Evolutionary conservation across 176 grass and related monocot genomes (phyloP).

Genomic region (Oryza coarctata): DNA sequence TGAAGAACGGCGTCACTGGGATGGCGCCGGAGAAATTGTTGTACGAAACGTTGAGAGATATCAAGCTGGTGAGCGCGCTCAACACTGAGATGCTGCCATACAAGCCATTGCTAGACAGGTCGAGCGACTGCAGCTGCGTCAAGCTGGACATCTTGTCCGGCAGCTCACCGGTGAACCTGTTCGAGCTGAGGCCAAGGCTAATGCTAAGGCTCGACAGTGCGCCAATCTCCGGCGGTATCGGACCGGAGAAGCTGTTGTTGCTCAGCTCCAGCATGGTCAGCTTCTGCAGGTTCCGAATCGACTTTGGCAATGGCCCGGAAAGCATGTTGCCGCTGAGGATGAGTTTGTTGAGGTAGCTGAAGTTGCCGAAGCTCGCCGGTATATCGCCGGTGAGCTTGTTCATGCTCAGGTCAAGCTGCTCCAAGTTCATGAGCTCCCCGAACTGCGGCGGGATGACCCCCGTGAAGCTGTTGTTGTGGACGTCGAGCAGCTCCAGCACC

Average conservation of each 20-base stretch:
- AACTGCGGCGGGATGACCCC: constrained; percentile 56
- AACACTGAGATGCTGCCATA: constrained; percentile 72
- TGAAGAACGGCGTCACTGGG: constrained; percentile 81
- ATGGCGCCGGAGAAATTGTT: constrained; percentile 98
- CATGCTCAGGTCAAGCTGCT: constrained; percentile 89
- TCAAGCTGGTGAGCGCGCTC: constrained; percentile 68
- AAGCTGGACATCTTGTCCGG: constrained; percentile 78
- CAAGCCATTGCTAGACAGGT: constrained; percentile 71
- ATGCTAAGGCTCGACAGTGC: constrained; percentile 79
- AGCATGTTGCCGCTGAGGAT: constrained; percentile 71
- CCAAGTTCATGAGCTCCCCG: constrained; percentile 82
- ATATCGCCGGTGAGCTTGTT: constrained; percentile 69
- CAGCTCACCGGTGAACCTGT: constrained; percentile 71
- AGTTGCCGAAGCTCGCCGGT: constrained; percentile 78
- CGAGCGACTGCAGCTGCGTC: constrained; percentile 78
- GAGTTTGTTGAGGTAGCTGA: constrained; percentile 96
- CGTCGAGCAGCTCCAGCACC: constrained; percentile 86
- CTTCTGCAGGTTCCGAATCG: constrained; percentile 80
- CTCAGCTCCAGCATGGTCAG: constrained; percentile 82
- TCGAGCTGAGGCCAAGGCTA: constrained; percentile 77
- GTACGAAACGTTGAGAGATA: constrained; percentile 83
- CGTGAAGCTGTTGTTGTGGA: constrained; percentile 75
- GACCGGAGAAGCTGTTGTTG: constrained; percentile 61
- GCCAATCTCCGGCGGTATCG: constrained; percentile 56
- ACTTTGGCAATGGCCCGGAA: constrained; percentile 54